Evolutionary conservation across 306 rosid species (phyloP).

Genomic region (Pyrus betulifolia): DNA sequence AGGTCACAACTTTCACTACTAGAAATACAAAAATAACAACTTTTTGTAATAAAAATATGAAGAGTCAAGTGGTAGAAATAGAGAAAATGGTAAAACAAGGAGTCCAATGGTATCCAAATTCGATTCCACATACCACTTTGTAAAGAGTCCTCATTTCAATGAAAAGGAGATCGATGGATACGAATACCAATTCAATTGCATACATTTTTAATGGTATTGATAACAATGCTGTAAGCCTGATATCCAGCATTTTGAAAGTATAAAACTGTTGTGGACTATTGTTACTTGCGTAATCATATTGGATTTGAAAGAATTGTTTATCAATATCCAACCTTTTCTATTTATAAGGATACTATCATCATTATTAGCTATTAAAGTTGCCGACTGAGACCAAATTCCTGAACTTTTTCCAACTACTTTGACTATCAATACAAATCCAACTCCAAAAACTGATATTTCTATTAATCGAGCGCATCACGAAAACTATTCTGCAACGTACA

Average conservation of each 20-base stretch:
- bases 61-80: neutral
- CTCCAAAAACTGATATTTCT: neutral
- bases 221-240: neutral
- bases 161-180: neutral
- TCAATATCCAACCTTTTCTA: neutral
- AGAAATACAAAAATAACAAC: neutral
- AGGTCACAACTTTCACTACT: neutral
- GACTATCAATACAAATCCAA: neutral
- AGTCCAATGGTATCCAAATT: neutral
- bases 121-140: neutral
- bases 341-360: neutral
- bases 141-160: neutral
- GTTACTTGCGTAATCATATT: neutral
- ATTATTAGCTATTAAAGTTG: neutral
- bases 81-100: neutral
- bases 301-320: neutral
- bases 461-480: neutral
- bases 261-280: neutral
- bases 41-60: neutral
- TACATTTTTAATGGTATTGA: neutral
- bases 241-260: neutral
- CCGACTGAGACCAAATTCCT: neutral
- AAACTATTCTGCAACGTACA: neutral
- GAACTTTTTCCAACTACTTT: neutral
- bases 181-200: neutral